phyloP scores from a whole-genome alignment of 1,139 yeast genomes.

The Suhomyces choctaworum region DNA sequence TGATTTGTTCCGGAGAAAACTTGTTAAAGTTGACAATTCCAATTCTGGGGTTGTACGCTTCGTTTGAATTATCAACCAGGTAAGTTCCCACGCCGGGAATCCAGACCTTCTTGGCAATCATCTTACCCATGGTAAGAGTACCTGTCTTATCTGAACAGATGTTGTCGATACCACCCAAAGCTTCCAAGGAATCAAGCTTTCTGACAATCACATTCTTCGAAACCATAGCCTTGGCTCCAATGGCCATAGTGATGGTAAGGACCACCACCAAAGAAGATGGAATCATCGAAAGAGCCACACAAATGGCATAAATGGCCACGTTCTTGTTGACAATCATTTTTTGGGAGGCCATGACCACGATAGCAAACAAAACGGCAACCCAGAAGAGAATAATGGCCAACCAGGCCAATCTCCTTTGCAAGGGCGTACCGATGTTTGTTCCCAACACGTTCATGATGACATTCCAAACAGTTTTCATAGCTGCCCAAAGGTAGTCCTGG shows the following conservation, averaged over 20 bases:
- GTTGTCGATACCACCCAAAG: conserved; percentile 77
- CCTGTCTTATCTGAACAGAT: conserved; percentile 86
- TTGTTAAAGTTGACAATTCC: conserved; percentile 53
- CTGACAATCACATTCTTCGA: conserved; percentile 71
- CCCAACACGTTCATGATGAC: conserved; percentile 71
- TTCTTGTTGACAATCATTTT: conserved; percentile 63
- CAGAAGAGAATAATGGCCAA: conserved; percentile 68
- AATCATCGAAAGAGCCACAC: conserved; percentile 81
- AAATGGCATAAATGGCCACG: conserved; percentile 81
- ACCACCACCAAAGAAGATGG: conserved; percentile 82
- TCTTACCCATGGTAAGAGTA: conserved; percentile 76
- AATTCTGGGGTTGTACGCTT: conserved; percentile 71
- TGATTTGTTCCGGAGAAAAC: conserved; percentile 44
- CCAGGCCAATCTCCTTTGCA: conserved; percentile 66
- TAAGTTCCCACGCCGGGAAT: conserved; percentile 74
- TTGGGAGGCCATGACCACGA: conserved; percentile 79
- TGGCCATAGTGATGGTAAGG: conserved; percentile 82
- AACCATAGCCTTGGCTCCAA: conserved; percentile 81
- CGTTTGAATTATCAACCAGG: conserved; percentile 57
- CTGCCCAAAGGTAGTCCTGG: conserved; percentile 18
- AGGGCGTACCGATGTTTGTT: conserved; percentile 73
- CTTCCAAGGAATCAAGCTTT: conserved; percentile 76
- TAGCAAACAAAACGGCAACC: conserved; percentile 74
- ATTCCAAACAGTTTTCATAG: conserved; percentile 21
- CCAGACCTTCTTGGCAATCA: conserved; percentile 75